A percentile compares a stretch with the other conserved stretches of the same genome.
Conservation (phyloP, 2,329 filamentous ascomycete species). For the Paracoccidioides lutzii region DNA sequence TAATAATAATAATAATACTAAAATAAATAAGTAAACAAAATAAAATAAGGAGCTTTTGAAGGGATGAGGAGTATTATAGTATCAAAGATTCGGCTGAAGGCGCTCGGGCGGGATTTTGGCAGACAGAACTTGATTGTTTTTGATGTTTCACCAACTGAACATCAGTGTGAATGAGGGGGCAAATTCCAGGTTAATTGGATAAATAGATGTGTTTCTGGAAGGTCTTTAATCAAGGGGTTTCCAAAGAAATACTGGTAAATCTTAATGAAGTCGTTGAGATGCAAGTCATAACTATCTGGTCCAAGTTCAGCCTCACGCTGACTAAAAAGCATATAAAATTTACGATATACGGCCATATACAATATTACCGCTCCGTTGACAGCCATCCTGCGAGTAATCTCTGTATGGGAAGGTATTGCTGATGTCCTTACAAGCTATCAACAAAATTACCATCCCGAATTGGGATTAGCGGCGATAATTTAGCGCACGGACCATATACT, state of each 20-base stretch:
- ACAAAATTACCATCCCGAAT: neutral
- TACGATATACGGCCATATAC: neutral
- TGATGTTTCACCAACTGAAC: neutral
- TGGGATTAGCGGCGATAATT: neutral
- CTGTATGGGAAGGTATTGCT: neutral
- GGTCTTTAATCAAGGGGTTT: neutral
- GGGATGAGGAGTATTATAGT: too few species aligned
- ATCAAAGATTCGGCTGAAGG: too few species aligned
- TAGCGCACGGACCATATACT: conserved; percentile 1
- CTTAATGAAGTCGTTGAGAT: neutral
- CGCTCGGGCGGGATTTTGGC: too few species aligned
- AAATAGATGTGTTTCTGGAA: too few species aligned
- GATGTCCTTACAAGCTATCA: neutral
- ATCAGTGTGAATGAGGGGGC: too few species aligned
- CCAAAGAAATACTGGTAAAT: neutral
- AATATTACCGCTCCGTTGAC: neutral
- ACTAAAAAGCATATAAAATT: neutral
- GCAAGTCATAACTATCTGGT: neutral
- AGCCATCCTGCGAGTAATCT: neutral
- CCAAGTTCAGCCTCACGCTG: neutral
- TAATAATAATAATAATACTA: neutral
- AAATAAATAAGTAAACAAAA: neutral
- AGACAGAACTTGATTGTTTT: neutral
- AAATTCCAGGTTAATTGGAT: neutral
- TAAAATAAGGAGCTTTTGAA: too few species aligned